Evolutionary conservation across 202 grass and related monocot genomes (phyloP).

Genomic region (Setaria viridis): DNA sequence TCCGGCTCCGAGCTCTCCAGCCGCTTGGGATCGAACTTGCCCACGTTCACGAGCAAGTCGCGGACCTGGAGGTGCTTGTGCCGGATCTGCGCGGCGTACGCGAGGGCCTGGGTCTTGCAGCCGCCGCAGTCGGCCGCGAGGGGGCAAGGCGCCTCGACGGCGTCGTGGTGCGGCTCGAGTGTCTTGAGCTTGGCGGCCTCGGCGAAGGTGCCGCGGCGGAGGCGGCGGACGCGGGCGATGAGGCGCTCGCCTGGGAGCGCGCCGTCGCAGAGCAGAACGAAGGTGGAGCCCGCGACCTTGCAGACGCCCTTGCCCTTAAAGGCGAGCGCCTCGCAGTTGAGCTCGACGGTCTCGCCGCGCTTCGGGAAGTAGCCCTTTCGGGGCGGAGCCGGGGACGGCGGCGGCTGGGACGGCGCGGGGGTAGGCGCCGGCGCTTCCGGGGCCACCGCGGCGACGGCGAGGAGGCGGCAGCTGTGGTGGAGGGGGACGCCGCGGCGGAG

Average conservation of each 20-base stretch:
- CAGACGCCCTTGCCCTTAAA: conserved; percentile 96
- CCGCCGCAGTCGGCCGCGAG: conserved; percentile 85
- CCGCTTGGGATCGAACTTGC: conserved; percentile 55
- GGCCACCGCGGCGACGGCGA: conserved; percentile 37
- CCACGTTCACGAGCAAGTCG: conserved; percentile 83
- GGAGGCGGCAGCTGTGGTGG: conserved; percentile 44
- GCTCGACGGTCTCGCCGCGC: conserved; percentile 78
- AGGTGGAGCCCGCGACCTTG: conserved; percentile 67
- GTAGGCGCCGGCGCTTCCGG: conserved; percentile 38
- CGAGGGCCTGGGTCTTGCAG: conserved; percentile 89
- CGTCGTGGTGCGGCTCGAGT: conserved; percentile 69
- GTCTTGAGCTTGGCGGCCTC: conserved; percentile 84
- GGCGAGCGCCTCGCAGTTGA: conserved; percentile 82
- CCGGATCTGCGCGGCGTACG: conserved; percentile 73
- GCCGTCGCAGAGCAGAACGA: conserved; percentile 92
- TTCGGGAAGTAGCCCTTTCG: conserved; percentile 78
- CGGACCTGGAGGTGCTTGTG: conserved; percentile 81
- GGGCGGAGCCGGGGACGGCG: background rate
- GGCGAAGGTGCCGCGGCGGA: conserved; percentile 53
- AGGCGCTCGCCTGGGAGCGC: conserved; percentile 95
- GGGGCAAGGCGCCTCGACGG: conserved; percentile 74
- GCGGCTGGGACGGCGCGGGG: conserved; percentile 19
- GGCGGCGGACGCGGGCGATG: conserved; percentile 70
- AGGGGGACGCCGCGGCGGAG: conserved; percentile 53
- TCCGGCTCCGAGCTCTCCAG: conserved; percentile 46